Evolutionary conservation across 1,139 yeast genomes (phyloP).

Genomic region (Arxiozyma slooffiae): DNA sequence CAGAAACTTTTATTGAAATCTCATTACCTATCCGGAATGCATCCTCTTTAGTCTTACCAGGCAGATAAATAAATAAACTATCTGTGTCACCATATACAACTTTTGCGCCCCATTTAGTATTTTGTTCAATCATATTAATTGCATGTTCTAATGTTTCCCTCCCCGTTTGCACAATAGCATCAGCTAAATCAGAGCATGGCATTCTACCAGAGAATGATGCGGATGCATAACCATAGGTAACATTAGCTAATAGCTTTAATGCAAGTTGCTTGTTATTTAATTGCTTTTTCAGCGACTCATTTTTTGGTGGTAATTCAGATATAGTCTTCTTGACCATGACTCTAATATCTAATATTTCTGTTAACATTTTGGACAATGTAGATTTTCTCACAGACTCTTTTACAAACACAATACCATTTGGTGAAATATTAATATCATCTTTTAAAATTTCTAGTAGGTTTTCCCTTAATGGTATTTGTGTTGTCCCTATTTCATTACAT

Average conservation of each 20-base stretch:
- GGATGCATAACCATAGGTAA: slow-evolving; percentile 90
- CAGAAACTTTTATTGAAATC: slow-evolving; percentile 56
- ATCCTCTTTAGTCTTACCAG: slow-evolving; percentile 66
- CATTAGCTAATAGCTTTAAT: slow-evolving; percentile 81
- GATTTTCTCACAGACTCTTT: slow-evolving; percentile 60
- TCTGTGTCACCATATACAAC: slow-evolving; percentile 97
- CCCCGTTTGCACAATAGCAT: slow-evolving; percentile 85
- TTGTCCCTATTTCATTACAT: slow-evolving; percentile 45
- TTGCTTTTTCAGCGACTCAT: slow-evolving; percentile 38
- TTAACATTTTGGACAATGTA: slow-evolving; percentile 69
- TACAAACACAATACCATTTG: slow-evolving; percentile 78
- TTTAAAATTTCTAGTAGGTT: slow-evolving; percentile 48
- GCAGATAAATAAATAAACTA: slow-evolving; percentile 79
- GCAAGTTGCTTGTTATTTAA: slow-evolving; percentile 79
- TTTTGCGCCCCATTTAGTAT: slow-evolving; percentile 66
- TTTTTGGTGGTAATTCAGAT: slow-evolving; percentile 36
- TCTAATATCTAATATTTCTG: slow-evolving; percentile 71
- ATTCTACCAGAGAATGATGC: slow-evolving; percentile 93
- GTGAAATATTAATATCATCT: slow-evolving; percentile 57
- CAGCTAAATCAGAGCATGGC: slow-evolving; percentile 95
- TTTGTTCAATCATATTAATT: slow-evolving; percentile 54
- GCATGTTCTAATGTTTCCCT: slow-evolving; percentile 72
- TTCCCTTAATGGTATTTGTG: slow-evolving; percentile 41
- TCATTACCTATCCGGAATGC: slow-evolving; percentile 69
- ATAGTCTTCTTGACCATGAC: slow-evolving; percentile 69